phyloP scores from a whole-genome alignment of 139 green algal genomes.

The Chlorella sp. region DNA sequence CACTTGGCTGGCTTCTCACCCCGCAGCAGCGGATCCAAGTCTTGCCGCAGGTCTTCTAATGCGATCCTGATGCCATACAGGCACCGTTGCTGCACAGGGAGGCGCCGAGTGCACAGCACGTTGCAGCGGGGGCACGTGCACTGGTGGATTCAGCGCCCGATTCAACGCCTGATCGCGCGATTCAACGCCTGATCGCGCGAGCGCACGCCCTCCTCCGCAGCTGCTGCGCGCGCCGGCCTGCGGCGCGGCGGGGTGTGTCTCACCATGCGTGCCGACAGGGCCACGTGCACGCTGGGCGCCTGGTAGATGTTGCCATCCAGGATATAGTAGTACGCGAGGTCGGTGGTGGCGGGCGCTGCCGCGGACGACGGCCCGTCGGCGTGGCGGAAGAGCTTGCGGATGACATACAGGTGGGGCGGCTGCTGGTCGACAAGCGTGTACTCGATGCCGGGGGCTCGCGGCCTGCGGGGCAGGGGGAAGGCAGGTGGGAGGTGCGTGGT shows the following conservation, averaged over 20 bases:
- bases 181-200: not conserved
- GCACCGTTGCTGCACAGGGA: conserved; percentile 44
- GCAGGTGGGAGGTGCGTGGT: not conserved
- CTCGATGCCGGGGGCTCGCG: conserved; percentile 60
- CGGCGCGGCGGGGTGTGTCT: no score
- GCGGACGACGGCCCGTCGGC: not conserved
- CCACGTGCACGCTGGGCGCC: conserved; percentile 73
- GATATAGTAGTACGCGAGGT: conserved; percentile 75
- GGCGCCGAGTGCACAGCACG: no score
- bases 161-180: not conserved
- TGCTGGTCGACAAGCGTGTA: conserved; percentile 66
- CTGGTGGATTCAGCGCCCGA: not conserved
- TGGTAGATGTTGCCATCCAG: conserved; percentile 82
- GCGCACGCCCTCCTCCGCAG: not conserved
- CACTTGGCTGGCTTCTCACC: not conserved
- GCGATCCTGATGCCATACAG: conserved; percentile 48
- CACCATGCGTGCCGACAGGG: conserved; percentile 59
- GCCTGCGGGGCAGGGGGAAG: conserved; percentile 20
- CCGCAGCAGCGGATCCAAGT: conserved; percentile 52
- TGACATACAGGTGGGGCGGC: conserved; percentile 84
- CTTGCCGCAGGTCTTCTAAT: conserved; percentile 50
- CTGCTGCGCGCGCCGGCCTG: no score
- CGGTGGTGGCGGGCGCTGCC: not conserved
- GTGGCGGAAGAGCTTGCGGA: conserved; percentile 71
- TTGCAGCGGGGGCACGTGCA: not conserved